These are phyloP conservation scores for Suillus hirtellus DNA, from an alignment of 768 basidiomycete species.

Conservation along the genomic window DNA sequence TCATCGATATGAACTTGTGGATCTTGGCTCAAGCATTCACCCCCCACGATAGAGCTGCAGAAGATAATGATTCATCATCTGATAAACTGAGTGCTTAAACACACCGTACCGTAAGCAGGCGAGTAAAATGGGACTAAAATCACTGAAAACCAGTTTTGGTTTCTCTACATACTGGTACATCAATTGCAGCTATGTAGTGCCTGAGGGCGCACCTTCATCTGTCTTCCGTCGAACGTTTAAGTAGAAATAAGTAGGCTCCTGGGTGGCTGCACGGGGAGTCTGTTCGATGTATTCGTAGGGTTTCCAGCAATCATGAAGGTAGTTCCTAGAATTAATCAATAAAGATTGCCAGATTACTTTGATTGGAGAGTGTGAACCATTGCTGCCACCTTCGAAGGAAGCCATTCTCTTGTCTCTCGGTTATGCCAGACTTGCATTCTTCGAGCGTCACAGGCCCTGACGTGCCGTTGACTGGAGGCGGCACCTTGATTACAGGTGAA, in stretches of 20 bases:
- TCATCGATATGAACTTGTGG: not conserved
- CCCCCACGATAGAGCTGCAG: not conserved
- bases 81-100: not conserved
- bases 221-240: conserved; percentile 1
- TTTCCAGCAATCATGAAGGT: conserved; percentile 3
- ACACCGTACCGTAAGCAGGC: not conserved
- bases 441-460: not conserved
- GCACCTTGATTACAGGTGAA: not conserved
- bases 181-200: not conserved
- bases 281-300: conserved; percentile 1
- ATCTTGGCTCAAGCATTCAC: not conserved
- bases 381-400: conserved; percentile 11
- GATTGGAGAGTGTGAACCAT: conserved; percentile 1
- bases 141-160: not conserved
- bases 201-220: not conserved
- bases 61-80: not conserved
- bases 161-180: conserved; percentile 1
- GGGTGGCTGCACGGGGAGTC: not conserved
- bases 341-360: not conserved
- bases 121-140: conserved; percentile 2
- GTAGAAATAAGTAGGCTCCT: conserved; percentile 1
- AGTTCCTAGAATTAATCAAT: conserved; percentile 11
- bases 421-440: conserved; percentile 2
- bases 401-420: conserved; percentile 7
- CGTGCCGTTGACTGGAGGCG: not conserved